Evolutionary conservation across 345 rosid genomes (phyloP), one percentile per base, ranked within the genome.

Genomic region (Mangifera indica): DNA sequence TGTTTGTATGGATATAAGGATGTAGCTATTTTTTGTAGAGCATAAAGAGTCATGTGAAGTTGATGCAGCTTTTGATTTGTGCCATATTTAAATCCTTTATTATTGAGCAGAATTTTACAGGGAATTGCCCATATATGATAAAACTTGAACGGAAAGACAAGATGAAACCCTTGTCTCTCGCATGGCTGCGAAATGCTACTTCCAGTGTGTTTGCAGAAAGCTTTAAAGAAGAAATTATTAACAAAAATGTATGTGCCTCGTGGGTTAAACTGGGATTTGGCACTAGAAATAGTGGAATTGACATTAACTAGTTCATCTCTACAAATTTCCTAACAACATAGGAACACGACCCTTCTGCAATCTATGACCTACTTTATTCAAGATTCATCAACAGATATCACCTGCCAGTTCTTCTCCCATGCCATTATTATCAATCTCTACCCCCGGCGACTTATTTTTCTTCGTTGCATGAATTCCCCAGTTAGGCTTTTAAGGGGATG

Each of bases 301-400:
- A 64, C 76, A 58, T 45, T 55, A 11, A 22, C 72, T 72, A 68
- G 21, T 61, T 67, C 63, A 69, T 60, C 84, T 78, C 84, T 80
- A 74, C 71, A 81, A 37, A 13, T 34, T 63, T 24, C 73, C 72
- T 12, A 44, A 12, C 63, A 29, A 65, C 18, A 63, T 21, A 42
- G 56, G 2, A 15, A 73, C 32, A 29, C 32, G 3, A 3, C 51
- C 71, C 63, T 34, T 60, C 67, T 74, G 48, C 60, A 24, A 58
- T 59, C 85, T 78, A 72, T 3, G 25, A 64, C 53, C 81, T 68
- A 69, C 29, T 72, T 74, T 74, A 76, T 81, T 80, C 71, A 74
- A 78, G 83, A 77, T 63, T 51, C 13, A 46, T 48, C 55, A 84
- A 77, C 78, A 68, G 75, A 80, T 65, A 34, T 62, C 15, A 51